Evolutionary conservation across 257 asterid genomes (phyloP).

Genomic region (Penstemon davidsonii): DNA sequence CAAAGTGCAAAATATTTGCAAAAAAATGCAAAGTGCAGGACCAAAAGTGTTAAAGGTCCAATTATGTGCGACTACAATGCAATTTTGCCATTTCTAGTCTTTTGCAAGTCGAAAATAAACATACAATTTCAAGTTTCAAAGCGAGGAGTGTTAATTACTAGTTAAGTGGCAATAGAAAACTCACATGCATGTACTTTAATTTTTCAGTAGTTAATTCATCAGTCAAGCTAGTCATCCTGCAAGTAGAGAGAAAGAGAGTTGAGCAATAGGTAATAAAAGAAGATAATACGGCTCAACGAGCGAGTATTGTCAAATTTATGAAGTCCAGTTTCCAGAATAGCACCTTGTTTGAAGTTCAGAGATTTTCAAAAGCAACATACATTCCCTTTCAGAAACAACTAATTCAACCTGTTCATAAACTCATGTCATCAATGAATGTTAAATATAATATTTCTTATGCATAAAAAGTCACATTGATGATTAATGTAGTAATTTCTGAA

Average conservation of each 20-base stretch:
- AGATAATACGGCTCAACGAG: not conserved
- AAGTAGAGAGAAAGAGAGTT: constrained; percentile 6
- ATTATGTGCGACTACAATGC: no score
- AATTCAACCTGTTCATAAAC: constrained; percentile 54
- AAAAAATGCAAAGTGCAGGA: no score
- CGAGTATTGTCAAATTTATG: not conserved
- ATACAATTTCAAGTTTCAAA: no score
- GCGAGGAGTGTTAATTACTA: no score
- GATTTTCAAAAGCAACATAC: constrained; percentile 67
- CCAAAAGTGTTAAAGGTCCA: no score
- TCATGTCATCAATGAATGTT: constrained; percentile 14
- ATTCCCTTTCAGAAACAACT: constrained; percentile 74
- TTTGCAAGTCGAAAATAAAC: no score
- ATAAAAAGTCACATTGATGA: not conserved
- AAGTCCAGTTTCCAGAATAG: not conserved
- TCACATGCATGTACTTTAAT: constrained; percentile 51
- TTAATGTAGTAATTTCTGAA: not conserved
- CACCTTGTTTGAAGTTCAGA: constrained; percentile 92
- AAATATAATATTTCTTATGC: not conserved
- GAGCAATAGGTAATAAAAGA: not conserved
- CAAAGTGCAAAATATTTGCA: no score
- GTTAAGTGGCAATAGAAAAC: constrained; percentile 18
- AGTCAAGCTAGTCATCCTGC: constrained; percentile 55
- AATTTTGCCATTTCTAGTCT: no score
- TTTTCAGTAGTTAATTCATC: constrained; percentile 55